Evolutionary conservation across 2,329 filamentous ascomycete genomes (phyloP).

Genomic region (Diaporthe ilicicola): DNA sequence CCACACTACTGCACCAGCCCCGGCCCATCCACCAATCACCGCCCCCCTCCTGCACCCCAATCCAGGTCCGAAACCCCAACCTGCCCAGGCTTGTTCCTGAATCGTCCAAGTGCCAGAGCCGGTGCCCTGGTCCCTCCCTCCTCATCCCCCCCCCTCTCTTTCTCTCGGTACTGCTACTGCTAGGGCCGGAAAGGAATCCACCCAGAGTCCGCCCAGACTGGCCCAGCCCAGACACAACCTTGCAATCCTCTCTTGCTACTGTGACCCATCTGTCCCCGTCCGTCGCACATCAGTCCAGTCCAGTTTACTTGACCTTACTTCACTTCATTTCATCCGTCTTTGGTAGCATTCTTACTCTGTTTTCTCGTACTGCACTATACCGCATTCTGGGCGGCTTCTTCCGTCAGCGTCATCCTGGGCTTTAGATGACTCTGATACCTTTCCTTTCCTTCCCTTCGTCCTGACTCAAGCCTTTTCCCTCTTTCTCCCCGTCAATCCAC

Average conservation of each 20-base stretch:
- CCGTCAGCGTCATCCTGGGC: conserved; percentile 10
- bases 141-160: background rate
- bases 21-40: conserved; percentile 21
- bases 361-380: background rate
- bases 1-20: background rate
- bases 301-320: background rate
- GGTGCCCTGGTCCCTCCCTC: background rate
- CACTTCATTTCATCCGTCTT: background rate
- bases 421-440: background rate
- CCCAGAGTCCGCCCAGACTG: background rate
- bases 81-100: conserved; percentile 28
- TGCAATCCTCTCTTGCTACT: background rate
- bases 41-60: conserved; percentile 1
- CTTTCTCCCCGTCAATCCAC: background rate
- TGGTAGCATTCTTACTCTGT: conserved; percentile 4
- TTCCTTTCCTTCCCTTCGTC: background rate
- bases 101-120: conserved; percentile 18
- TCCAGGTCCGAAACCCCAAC: conserved; percentile 29
- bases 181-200: background rate
- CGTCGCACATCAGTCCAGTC: conserved; percentile 1
- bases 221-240: background rate
- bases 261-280: no score
- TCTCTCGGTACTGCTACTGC: background rate
- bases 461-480: conserved; percentile 14
- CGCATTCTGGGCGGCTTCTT: conserved; percentile 17